Evolutionary conservation across 73 alveolate species (phyloP).

Genomic region (Chromera velia): DNA sequence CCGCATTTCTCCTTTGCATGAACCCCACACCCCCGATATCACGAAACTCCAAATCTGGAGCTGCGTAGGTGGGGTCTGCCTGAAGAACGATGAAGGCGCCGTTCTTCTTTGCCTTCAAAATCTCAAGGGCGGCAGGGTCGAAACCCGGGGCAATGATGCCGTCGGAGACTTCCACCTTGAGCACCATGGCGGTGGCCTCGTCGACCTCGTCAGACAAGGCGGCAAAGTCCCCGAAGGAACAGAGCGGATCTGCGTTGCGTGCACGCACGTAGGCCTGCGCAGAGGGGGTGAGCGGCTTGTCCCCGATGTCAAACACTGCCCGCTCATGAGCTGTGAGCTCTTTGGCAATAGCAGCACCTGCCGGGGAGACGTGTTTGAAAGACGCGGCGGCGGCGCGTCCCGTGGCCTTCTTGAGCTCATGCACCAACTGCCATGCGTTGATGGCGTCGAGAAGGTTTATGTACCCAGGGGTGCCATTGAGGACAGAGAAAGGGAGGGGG

Average conservation of each 20-base stretch:
- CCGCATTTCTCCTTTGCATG: conserved; percentile 45
- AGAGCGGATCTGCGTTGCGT: conserved; percentile 40
- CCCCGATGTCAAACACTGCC: conserved; percentile 25
- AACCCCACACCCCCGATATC: conserved; percentile 30
- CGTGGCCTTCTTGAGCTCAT: conserved; percentile 27
- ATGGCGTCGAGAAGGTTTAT: conserved; percentile 39
- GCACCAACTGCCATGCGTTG: conserved; percentile 44
- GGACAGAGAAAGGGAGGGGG: conserved; percentile 18
- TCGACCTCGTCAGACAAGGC: conserved; percentile 24
- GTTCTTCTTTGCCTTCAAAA: conserved; percentile 42
- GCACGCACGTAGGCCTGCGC: conserved; percentile 17
- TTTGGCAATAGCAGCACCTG: conserved; percentile 34
- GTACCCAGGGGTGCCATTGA: conserved; percentile 32
- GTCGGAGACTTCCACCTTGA: conserved; percentile 38
- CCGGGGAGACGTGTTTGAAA: conserved; percentile 42
- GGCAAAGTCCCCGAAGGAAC: conserved; percentile 45
- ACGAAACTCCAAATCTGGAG: conserved; percentile 28
- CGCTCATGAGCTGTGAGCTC: conserved; percentile 29
- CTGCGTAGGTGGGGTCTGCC: conserved; percentile 23
- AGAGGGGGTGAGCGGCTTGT: conserved; percentile 23
- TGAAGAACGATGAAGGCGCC: conserved; percentile 35
- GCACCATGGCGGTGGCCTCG: conserved; percentile 32
- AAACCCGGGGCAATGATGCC: conserved; percentile 19
- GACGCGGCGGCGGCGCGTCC: conserved; percentile 41
- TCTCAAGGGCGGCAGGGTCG: conserved; percentile 18